Percentiles rank a stretch among this genome's conserved stretches.
Conservation (phyloP, 1,139 yeast species). For the Groenewaldozyma sp. region DNA sequence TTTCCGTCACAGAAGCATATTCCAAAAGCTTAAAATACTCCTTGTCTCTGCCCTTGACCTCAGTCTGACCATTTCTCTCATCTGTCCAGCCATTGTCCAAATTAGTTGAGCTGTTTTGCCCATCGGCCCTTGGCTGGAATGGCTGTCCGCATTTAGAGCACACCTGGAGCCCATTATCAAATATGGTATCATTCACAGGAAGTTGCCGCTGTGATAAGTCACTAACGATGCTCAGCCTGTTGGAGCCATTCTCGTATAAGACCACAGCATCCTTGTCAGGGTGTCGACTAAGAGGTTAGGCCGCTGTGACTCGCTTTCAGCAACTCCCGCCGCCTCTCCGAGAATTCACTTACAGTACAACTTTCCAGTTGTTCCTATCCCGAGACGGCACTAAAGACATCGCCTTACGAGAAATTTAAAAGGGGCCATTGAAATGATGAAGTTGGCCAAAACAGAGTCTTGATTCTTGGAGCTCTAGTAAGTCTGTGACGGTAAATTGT, state of each 20-base stretch:
- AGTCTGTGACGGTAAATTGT: no score
- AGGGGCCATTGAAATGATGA: no score
- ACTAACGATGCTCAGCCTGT: conserved; percentile 24
- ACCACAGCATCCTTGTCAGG: conserved; percentile 26
- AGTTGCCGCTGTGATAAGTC: no score
- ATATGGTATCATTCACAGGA: conserved; percentile 7
- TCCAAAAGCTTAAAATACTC: conserved; percentile 26
- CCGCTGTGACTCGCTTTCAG: not conserved
- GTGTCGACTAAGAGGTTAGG: conserved; percentile 19
- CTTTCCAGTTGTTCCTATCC: conserved; percentile 20
- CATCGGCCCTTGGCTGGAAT: conserved; percentile 6
- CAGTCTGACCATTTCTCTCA: not conserved
- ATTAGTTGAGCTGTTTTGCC: no score
- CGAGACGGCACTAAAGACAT: conserved; percentile 28
- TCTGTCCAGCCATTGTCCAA: no score
- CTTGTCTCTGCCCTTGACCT: conserved; percentile 13
- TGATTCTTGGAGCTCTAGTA: no score
- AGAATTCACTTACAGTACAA: conserved; percentile 27
- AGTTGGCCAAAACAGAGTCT: no score
- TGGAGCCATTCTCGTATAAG: conserved; percentile 24
- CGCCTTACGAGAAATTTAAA: no score
- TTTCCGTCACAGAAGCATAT: conserved; percentile 6
- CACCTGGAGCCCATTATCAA: not conserved
- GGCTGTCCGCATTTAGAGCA: conserved; percentile 25
- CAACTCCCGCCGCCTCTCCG: not conserved